Evolutionary conservation across 192 early-diverging fungal genomes (phyloP), one percentile per base, ranked within the genome.

Genomic region (Spinellus fusiger): DNA sequence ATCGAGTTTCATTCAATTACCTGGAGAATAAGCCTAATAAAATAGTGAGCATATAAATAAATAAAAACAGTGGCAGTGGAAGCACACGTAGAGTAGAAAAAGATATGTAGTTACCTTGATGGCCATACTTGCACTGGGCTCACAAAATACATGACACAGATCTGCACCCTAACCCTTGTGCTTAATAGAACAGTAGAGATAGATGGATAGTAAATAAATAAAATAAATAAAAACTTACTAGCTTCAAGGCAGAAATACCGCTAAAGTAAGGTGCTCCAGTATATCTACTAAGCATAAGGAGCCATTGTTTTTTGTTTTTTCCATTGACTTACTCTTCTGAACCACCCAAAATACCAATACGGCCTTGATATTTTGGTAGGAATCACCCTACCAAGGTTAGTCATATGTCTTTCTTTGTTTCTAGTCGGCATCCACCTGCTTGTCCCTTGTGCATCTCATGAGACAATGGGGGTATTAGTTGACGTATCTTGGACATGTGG

Each of bases 241-340:
- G 48, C 69, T 84, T 80, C 66, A 92, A 77, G 1, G 87, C 76
- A 8, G 85, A 65, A 51, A 88, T 88, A 0, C 73, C 84, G 38
- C 89, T 89, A 69, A 95, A 98, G 61, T 84, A 98, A 2, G 96
- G 94, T 1, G 96, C 96, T 0, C 95, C 94, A 0, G 95, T 93
- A 67, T 93, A 93, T 20, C 86, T 88, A 51, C 26, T 33, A 18
- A 18, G n/a, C 26, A 9, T 37, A 29, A 38, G 5, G 38, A 23
- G 54, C 10, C 16, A 54, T 32, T 22, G 28, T 22, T 1, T 47
- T 20, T 33, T 27, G 44, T 18, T 16, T 5, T 15, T 25, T 20
- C 0, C 33, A 13, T 10, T 20, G 8, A 66, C 72, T 40, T 77
- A 92, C 87, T 93, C 91, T 71, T 86, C 86, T n/a, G 88, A 91